Evolutionary conservation across 2,329 filamentous ascomycete genomes (phyloP).

Genomic region (Calonectria pteridis): DNA sequence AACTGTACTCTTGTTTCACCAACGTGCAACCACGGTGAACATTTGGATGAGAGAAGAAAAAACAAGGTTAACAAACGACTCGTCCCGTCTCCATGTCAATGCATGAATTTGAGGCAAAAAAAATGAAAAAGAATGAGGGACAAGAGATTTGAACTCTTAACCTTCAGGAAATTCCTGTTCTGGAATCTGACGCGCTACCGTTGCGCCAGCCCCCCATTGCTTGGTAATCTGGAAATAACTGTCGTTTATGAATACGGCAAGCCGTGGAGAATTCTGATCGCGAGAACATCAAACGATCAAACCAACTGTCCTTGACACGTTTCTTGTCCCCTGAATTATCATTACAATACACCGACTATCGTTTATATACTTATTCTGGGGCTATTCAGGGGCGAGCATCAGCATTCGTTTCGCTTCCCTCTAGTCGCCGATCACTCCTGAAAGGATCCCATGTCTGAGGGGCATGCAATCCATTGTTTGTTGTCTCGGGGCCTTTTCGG

Average conservation of each 20-base stretch:
- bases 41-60: background rate
- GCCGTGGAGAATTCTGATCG: background rate
- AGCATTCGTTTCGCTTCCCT: background rate
- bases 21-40: background rate
- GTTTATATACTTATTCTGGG: background rate
- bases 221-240: background rate
- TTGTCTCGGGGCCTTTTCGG: conserved; percentile 1
- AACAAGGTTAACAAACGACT: background rate
- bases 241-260: background rate
- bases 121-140: background rate
- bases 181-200: conserved; percentile 17
- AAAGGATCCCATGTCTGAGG: background rate
- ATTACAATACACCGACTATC: too few relatives aligned
- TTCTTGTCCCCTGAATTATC: background rate
- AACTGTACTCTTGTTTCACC: background rate
- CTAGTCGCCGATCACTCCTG: background rate
- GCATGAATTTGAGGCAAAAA: background rate
- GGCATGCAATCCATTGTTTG: background rate
- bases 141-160: conserved; percentile 18
- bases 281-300: background rate
- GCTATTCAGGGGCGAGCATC: background rate
- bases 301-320: too few relatives aligned
- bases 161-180: conserved; percentile 14
- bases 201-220: conserved; percentile 13
- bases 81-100: background rate